Evolutionary conservation across 2,329 filamentous ascomycete species (phyloP), one percentile per base, ranked within the genome.

Genomic region (Sporothrix sp.): DNA sequence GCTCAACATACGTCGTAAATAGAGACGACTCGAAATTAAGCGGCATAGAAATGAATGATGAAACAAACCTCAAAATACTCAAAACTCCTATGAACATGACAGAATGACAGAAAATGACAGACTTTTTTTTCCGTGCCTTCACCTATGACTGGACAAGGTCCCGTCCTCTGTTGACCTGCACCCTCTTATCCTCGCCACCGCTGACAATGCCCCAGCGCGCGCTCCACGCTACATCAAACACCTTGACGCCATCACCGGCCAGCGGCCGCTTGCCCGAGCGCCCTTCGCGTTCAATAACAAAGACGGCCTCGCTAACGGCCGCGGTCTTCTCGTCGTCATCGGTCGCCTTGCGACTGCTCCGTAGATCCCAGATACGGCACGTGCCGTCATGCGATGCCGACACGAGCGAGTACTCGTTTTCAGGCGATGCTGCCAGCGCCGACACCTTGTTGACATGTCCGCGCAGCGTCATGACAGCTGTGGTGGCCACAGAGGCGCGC

Each of bases 301-400:
- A 80, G 71, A 95, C 70, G 72, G 82, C 66, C 76, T 91, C 73
- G 78, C 87, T 66, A 68, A 90, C 62, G 74, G 54, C 35, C 2
- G 46, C 44, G 77, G 63, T 82, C 69, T 28, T 59, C 79, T 71
- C 54, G 13, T 45, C 52, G 33, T 47, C 53, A 35, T 47, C 44
- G 3, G 73, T 74, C 8, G 72, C 76, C 16, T 70, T 75, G 64
- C 81, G 73, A 48, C 78, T 79, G 60, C 80, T 84, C 50, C 93
- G 76, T 57, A 97, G 75, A 71, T 98, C 93, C 93, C 93, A 98
- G 44, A 98, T 82, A 47, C 89, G 79, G 61, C 87, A 93, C 1
- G 88, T 95, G 30, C 91, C 89, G 66, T 98, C 93, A 66, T 95
- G 87, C 40, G 85, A 86, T n/a, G 81, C 91, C 28, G 85, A 93